Conservation (phyloP, 2,329 filamentous ascomycete genomes). For the Sporothrix schenckii region DNA sequence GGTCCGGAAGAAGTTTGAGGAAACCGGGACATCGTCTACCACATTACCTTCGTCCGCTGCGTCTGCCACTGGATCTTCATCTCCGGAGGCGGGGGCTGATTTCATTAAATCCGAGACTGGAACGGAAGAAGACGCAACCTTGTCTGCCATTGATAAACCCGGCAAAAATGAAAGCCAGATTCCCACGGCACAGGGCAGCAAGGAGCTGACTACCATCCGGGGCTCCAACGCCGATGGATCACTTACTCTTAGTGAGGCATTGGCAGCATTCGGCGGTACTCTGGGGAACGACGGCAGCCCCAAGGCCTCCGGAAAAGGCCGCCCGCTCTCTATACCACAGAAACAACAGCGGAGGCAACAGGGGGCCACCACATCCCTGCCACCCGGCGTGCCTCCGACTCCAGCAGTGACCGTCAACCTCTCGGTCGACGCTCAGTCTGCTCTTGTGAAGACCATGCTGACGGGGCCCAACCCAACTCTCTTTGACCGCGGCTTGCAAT, state of each 20-base stretch:
- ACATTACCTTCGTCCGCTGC: background rate
- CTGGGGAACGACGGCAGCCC: background rate
- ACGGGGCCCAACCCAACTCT: conserved; percentile 48
- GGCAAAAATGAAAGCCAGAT: background rate
- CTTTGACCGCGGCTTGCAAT: conserved; percentile 54
- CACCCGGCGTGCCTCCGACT: background rate
- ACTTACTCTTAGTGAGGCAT: background rate
- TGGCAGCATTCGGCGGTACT: conserved; percentile 12
- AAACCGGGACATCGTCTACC: conserved; percentile 34
- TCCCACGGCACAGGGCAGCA: background rate
- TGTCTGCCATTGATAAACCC: background rate
- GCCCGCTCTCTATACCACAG: background rate
- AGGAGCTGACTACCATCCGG: background rate
- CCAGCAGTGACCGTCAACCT: background rate
- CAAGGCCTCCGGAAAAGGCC: background rate
- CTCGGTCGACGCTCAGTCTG: conserved; percentile 6
- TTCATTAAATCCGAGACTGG: conserved; percentile 1
- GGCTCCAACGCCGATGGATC: conserved; percentile 12
- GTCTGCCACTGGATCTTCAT: background rate
- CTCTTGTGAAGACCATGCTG: conserved; percentile 36
- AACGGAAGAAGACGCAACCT: background rate
- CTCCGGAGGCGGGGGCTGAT: background rate
- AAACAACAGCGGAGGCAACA: conserved; percentile 4
- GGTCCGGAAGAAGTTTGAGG: conserved; percentile 62
- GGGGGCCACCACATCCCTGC: background rate